These are phyloP conservation scores for Coemansia sp. DNA, from an alignment of 192 early-diverging fungal species.

Conservation along the genomic window DNA sequence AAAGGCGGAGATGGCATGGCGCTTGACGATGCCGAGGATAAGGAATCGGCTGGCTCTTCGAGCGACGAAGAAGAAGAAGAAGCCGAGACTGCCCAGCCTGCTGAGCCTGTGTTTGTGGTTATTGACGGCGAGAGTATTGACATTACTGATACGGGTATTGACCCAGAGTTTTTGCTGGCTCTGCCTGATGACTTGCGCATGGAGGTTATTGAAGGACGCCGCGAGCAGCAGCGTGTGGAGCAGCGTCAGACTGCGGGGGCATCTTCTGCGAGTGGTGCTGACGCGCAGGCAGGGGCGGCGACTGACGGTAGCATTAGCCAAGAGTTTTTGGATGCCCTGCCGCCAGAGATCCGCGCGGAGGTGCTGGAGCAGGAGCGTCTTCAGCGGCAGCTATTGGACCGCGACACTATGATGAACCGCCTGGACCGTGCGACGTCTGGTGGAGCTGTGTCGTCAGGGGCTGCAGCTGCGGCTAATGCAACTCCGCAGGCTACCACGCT, in stretches of 20 bases:
- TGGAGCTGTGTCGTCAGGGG: slow-evolving; percentile 6
- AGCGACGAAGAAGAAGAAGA: not conserved
- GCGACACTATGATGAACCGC: slow-evolving; percentile 54
- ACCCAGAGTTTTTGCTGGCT: slow-evolving; percentile 90
- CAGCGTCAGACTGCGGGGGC: slow-evolving; percentile 14
- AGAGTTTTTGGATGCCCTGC: slow-evolving; percentile 92
- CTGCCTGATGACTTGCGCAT: slow-evolving; percentile 91
- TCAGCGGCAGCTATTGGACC: slow-evolving; percentile 67
- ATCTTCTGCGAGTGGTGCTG: slow-evolving; percentile 6
- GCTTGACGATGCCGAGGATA: slow-evolving; percentile 1
- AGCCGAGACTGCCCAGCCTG: slow-evolving; percentile 5
- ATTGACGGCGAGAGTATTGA: slow-evolving; percentile 84
- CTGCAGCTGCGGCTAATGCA: slow-evolving; percentile 4
- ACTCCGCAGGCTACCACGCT: slow-evolving; percentile 10
- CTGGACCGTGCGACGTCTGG: slow-evolving; percentile 20
- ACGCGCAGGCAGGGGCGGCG: not conserved
- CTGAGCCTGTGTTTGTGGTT: slow-evolving; percentile 57
- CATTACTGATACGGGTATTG: slow-evolving; percentile 93
- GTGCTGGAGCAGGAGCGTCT: slow-evolving; percentile 73
- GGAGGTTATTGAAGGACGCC: slow-evolving; percentile 89
- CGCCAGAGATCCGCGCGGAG: slow-evolving; percentile 87
- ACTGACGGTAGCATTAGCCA: slow-evolving; percentile 61
- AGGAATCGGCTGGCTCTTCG: not conserved
- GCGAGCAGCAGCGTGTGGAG: slow-evolving; percentile 57
- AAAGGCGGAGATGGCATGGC: slow-evolving; percentile 1